A percentile compares a stretch with the other conserved stretches of the same genome.
These are phyloP conservation scores for Fusarium denticulatum DNA, from an alignment of 2,329 filamentous ascomycete species.

Conservation along the genomic window DNA sequence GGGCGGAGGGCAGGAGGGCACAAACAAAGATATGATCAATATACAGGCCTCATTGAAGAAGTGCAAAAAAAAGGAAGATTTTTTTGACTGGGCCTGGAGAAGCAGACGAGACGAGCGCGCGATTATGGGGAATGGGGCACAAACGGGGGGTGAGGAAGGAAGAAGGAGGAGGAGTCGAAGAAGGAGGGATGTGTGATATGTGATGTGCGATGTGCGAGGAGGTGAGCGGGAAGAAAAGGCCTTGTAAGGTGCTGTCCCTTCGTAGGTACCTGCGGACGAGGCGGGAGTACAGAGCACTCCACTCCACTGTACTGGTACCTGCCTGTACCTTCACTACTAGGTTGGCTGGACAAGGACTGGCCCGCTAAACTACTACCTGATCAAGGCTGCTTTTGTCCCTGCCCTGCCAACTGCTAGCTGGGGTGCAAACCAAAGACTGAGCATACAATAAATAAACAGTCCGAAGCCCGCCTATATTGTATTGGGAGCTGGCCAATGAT, in stretches of 20 bases:
- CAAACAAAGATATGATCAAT: slow-evolving; percentile 50
- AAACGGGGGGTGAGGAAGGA: slow-evolving; percentile 38
- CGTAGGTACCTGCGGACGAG: not conserved
- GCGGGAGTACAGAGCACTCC: not conserved
- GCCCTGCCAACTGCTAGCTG: slow-evolving; percentile 5
- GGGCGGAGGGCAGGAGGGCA: slow-evolving; percentile 28
- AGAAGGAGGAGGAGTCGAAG: slow-evolving; percentile 36
- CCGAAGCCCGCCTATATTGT: not conserved
- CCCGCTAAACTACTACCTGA: not conserved
- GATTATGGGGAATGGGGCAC: slow-evolving; percentile 39
- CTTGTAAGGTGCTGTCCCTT: slow-evolving; percentile 14
- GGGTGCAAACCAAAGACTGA: not conserved
- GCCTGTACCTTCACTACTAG: not conserved
- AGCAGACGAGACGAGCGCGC: slow-evolving; percentile 40
- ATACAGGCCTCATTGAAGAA: slow-evolving; percentile 51
- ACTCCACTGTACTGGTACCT: not conserved
- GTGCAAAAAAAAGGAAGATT: slow-evolving; percentile 36
- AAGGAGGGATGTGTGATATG: slow-evolving; percentile 31
- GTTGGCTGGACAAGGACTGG: not conserved
- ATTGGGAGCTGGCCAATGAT: not conserved
- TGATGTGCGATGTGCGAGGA: slow-evolving; percentile 22
- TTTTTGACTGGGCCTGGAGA: slow-evolving; percentile 43
- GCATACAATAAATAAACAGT: not conserved
- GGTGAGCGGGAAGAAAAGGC: slow-evolving; percentile 30
- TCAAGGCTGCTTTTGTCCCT: not conserved